Base-by-base conservation (phyloP, 768 basidiomycete genomes). In the Naganishia friedmannii region DNA sequence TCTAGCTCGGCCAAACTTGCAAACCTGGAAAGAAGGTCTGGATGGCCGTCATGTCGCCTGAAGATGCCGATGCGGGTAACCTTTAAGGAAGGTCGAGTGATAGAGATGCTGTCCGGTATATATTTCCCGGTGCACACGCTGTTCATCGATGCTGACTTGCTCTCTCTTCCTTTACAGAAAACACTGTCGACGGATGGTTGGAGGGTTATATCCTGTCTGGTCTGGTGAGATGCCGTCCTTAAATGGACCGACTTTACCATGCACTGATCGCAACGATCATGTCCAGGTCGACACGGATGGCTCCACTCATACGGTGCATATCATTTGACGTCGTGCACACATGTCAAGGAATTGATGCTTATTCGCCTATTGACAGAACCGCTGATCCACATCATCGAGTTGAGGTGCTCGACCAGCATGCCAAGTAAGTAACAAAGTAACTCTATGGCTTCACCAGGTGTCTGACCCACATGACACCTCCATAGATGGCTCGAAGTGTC, bases 331-430 rank as follows among this genome's bases (percentile, higher is more conserved):
- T 15, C 7, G 15, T 42, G 23, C 2, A 31, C 34, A n/a, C 34
- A 39, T 29, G 12, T 23, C 7, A 1, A 9, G 31, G 15, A 2
- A 2, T 23, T 63, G 26, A 45, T 26, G 19, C 46, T 26, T 2
- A 26, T 9, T 9, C n/a, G n/a, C 15, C 6, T 23, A 1, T 12
- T 6, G 7, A 1, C 42, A 63, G 70, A 71, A 46, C 70, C 70
- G 0, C 68, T 71, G 46, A 71, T 71, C 42, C 70, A 71, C 56
- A 71, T 71, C 66, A 71, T 71, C 57, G 70, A 71, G 39, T 71
- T 66, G 45, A 71, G n/a, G n/a, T 71, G 70, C 66, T 71, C 39
- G 60, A 53, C 21, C 70, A 71, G 57, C 70, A 71, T 34, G 56
- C 55, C 65, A 71, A 71, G 69, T 69, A 7, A 55, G 57, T 58